Evolutionary conservation across 768 basidiomycete genomes (phyloP).

Genomic region (Rhodotorula paludigena): DNA sequence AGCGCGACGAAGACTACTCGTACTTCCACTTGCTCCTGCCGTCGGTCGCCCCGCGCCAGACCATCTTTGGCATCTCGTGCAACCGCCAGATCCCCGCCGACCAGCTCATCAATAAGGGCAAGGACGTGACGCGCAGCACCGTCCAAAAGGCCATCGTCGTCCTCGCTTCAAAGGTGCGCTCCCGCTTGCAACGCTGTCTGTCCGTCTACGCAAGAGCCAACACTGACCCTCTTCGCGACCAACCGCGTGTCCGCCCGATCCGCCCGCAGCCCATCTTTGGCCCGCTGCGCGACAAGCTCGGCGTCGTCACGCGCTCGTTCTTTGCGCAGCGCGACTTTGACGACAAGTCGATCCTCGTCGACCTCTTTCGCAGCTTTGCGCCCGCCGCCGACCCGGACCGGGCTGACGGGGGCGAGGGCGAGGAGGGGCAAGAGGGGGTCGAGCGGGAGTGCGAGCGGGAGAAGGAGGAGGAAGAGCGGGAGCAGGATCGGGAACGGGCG

Average conservation of each 20-base stretch:
- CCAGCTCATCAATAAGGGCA: slow-evolving; percentile 66
- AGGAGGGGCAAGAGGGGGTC: not conserved
- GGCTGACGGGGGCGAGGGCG: not conserved
- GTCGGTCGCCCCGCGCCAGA: slow-evolving; percentile 56
- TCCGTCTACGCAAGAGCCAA: too few relatives aligned
- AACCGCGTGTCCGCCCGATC: too few relatives aligned
- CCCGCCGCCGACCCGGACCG: slow-evolving; percentile 54
- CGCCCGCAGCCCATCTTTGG: slow-evolving; percentile 79
- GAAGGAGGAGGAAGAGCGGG: not conserved
- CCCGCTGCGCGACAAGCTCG: slow-evolving; percentile 87
- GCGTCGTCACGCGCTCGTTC: slow-evolving; percentile 85
- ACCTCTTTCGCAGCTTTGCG: slow-evolving; percentile 75
- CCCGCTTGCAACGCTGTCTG: too few relatives aligned
- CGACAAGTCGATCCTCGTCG: slow-evolving; percentile 79
- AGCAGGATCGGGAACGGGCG: not conserved
- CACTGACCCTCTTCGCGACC: too few relatives aligned
- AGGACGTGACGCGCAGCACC: slow-evolving; percentile 85
- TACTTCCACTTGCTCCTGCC: slow-evolving; percentile 70
- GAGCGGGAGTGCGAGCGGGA: not conserved
- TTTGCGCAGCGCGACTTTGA: slow-evolving; percentile 90
- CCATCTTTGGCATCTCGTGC: slow-evolving; percentile 93
- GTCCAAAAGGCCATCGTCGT: slow-evolving; percentile 98
- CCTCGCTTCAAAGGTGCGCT: slow-evolving; percentile 56
- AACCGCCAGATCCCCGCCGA: slow-evolving; percentile 88
- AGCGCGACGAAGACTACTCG: slow-evolving; percentile 90